Conservation (phyloP, 177 flowering plant species). For the Vitis hybrid region DNA sequence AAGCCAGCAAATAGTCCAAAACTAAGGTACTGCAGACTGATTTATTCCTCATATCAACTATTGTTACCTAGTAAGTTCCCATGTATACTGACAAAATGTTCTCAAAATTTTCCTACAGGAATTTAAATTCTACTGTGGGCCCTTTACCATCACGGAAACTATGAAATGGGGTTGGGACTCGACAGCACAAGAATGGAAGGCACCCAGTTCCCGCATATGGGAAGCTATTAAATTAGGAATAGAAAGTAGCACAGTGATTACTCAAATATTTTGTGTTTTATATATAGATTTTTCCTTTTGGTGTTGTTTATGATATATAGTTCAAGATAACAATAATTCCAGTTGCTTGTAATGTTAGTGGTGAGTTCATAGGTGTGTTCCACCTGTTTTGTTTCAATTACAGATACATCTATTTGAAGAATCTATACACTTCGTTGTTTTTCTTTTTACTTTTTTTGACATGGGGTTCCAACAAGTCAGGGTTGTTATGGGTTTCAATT, state of each 20-base stretch:
- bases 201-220: conserved; percentile 33
- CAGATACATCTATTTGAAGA: background rate
- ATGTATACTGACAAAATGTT: background rate
- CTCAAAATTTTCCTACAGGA: conserved; percentile 30
- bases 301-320: conserved; percentile 9
- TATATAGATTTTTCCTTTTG: background rate
- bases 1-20: conserved; percentile 56
- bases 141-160: conserved; percentile 50
- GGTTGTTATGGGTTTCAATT: too few species aligned
- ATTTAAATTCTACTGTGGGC: conserved; percentile 23
- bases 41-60: background rate
- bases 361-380: conserved; percentile 3
- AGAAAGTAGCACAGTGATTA: conserved; percentile 30
- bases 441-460: too few species aligned
- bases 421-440: too few species aligned
- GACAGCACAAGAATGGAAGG: conserved; percentile 29
- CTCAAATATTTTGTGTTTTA: conserved; percentile 4
- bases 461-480: too few species aligned
- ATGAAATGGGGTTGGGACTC: conserved; percentile 25
- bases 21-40: conserved; percentile 40
- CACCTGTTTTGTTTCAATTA: conserved; percentile 6
- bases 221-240: conserved; percentile 33
- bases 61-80: background rate
- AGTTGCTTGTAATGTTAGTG: conserved; percentile 30
- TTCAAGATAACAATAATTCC: conserved; percentile 34